Percentiles rank a stretch among this genome's conserved stretches.
These are phyloP conservation scores for Candida tammaniensis DNA, from an alignment of 805 yeast species.

Conservation along the genomic window DNA sequence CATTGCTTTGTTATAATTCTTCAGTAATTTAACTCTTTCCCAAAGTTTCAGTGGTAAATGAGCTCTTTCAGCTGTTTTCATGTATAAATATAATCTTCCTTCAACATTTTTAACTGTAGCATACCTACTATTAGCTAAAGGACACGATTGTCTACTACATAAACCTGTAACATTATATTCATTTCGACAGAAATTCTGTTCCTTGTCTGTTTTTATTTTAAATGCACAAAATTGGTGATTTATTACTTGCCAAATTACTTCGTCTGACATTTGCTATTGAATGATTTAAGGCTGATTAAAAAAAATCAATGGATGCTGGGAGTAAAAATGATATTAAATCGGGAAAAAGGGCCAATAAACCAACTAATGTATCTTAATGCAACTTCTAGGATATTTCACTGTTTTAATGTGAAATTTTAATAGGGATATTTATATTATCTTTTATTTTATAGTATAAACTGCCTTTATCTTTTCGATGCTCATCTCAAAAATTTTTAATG, in stretches of 20 bases:
- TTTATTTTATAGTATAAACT: too few species aligned
- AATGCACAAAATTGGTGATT: slow-evolving; percentile 95
- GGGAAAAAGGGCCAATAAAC: too few species aligned
- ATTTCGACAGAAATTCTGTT: slow-evolving; percentile 90
- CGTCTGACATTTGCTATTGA: slow-evolving; percentile 71
- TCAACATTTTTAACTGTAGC: slow-evolving; percentile 82
- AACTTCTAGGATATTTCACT: too few species aligned
- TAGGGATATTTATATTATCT: too few species aligned
- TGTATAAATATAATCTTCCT: slow-evolving; percentile 79
- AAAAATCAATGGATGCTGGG: too few species aligned
- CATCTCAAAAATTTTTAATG: too few species aligned
- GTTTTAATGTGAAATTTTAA: too few species aligned
- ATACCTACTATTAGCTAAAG: slow-evolving; percentile 89
- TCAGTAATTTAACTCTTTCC: slow-evolving; percentile 90
- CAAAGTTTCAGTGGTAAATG: slow-evolving; percentile 92
- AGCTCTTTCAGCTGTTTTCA: slow-evolving; percentile 97
- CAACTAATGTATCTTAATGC: too few species aligned
- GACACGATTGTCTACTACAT: slow-evolving; percentile 92
- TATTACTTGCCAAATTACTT: slow-evolving; percentile 96
- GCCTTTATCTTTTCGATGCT: too few species aligned
- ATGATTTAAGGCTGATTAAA: too few species aligned
- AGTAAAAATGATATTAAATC: too few species aligned
- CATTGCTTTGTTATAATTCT: slow-evolving; percentile 84
- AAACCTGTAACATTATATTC: slow-evolving; percentile 95
- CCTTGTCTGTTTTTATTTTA: slow-evolving; percentile 84